Evolutionary conservation across 2,329 filamentous ascomycete species (phyloP), one percentile per base, ranked within the genome.

Genomic region (Hymenoscyphus fraxineus): DNA sequence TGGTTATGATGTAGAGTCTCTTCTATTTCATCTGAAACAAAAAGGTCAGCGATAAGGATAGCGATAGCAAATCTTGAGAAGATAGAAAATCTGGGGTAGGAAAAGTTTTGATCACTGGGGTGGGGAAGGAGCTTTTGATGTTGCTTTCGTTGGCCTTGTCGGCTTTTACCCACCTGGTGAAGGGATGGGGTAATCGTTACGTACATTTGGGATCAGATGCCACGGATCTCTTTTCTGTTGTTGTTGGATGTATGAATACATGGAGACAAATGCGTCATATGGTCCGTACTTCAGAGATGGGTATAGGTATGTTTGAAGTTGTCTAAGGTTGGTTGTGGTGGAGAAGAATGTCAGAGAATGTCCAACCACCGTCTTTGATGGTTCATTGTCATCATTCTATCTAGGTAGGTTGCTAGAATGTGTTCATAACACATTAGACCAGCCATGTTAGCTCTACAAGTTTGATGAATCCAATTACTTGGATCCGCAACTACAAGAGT

Each of bases 171-270:
- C 19, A 54, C 47, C 22, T 35, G 6, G 35, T 35, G 35, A 35
- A 27, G 47, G 19, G 47, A 54, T 54, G 47, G 47, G 19, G 47
- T 54, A 54, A 54, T 54, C 1, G 47, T 54, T 54, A 54, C 47
- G 47, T 54, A 54, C 47, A 13, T 13, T 13, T 9, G 22, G 5
- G 13, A 35, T 38, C 35, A 38, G 58, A 73, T 73, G 71, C 64
- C 64, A 65, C 71, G 68, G 64, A 44, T 72, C 71, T 35, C 6
- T 35, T 35, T 35, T 35, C 35, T 71, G 47, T 3, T 27, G 10
- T 22, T 27, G 22, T 13, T 27, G 47, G 5, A 12, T 13, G 13
- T 27, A 3, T 51, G 13, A 51, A 27, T 13, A 31, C 9, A 27
- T 13, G n/a, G 44, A 22, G n/a, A 54, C 22, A 10, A 54, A 27